Evolutionary conservation across 2,329 filamentous ascomycete species (phyloP), one percentile per base, ranked within the genome.

Genomic region (Penicillium janthinellum): DNA sequence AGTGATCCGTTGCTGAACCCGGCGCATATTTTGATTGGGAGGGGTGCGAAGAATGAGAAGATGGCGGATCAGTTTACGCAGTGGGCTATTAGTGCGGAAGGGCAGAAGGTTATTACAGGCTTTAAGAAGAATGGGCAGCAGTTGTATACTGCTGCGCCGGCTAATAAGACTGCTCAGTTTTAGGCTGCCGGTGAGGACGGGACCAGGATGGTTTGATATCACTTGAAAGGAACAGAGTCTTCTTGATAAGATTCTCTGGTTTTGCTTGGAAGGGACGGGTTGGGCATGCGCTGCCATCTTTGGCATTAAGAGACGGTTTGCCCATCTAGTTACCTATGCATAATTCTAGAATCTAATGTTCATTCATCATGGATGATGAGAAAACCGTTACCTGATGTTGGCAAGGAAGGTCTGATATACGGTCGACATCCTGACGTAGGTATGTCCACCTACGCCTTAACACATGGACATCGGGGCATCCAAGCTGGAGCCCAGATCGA

Each of bases 1-100:
- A 4, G 4, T 11, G 37, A 81, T 60, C 72, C 71, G 1, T 65
- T 82, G 1, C 64, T 82, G 4, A 78, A 80, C 57, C 79, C 81
- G 1, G 80, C 78, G 1, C 76, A 79, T 65, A 66, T 80, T 3
- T 66, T 81, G 3, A 64, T 81, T 6, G 77, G 75, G 0, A 70
- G 61, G 6, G 71, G 75, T 42, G 73, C 74, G 0, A 64, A 67
- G 25, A 75, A 80, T 62, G 57, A 65, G 44, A 60, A 71, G 31
- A 63, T 75, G 54, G 77, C 77, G 0, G 63, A 71, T 7, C 61
- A 61, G 3, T 82, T 82, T 64, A 71, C 74, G 5, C 62, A 75
- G 35, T 81, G 79, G 78, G 65, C 77, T 54, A 67, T 75, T n/a
- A 65, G 70, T 28, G 56, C 58, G 2, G 67, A 73, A 35, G 72